Base-by-base conservation (phyloP, 768 basidiomycete species). In the Tricholoma furcatifolium region DNA sequence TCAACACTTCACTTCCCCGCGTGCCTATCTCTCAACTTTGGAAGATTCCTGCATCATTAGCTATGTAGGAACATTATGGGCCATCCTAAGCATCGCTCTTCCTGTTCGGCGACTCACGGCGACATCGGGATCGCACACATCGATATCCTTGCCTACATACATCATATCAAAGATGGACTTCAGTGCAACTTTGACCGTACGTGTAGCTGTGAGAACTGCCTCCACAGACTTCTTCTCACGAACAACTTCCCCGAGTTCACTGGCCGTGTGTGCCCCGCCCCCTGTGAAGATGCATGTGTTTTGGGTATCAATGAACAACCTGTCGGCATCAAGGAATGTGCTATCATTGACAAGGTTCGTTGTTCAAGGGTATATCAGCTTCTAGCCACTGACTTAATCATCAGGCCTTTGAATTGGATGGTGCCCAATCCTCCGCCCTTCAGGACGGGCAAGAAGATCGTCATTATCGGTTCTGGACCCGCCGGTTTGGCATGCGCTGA, bases 261-360 rank as follows among this genome's bases (percentile, higher is more conserved):
- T 48, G 95, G 96, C 52, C 90, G 96, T 50, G 93, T 95, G n/a
- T 98, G 96, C 67, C 96, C 97, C 43, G 97, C 97, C 18, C 96
- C 96, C 42, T 99, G 96, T 63, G 96, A 99, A 71, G 91, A 91
- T 50, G 93, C 96, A 23, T 99, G 96, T 73, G 94, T 97, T 8
- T 75, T 98, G 41, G 97, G 94, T 44, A 98, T 99, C 73, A 98
- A 96, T 67, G 96, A 97, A 66, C 84, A 87, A 58, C 91, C 96
- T 20, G 96, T 99, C 48, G 97, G 96, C 24, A 98, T 99, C 82
- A 99, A 99, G 78, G 96, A 99, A 71, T 96, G 94, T 66, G 96
- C 96, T 27, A 97, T 98, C 65, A 98, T 98, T 59, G 96, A 99
- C 74, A 97, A 97, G 80, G 90, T 84, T 24, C n/a, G 53, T 43